These are phyloP conservation scores for Elsinoe australis DNA, from an alignment of 2,329 filamentous ascomycete genomes.

Conservation along the genomic window DNA sequence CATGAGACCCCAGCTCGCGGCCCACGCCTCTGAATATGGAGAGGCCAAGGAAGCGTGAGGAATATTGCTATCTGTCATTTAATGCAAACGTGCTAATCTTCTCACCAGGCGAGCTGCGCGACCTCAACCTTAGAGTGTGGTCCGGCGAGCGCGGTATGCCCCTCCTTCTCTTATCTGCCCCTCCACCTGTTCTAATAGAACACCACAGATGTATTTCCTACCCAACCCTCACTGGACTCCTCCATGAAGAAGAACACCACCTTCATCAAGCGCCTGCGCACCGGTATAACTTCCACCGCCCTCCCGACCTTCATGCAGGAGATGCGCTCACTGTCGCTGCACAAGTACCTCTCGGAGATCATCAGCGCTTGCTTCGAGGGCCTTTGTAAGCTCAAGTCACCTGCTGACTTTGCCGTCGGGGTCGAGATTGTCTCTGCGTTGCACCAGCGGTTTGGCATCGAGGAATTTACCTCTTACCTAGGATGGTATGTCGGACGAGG, in stretches of 20 bases:
- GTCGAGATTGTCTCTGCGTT: slow-evolving; percentile 92
- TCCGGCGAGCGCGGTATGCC: slow-evolving; percentile 70
- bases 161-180: slow-evolving; percentile 20
- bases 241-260: slow-evolving; percentile 97
- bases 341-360: slow-evolving; percentile 96
- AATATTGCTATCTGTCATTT: neutral
- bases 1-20: slow-evolving; percentile 7
- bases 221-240: slow-evolving; percentile 77
- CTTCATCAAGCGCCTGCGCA: slow-evolving; percentile 93
- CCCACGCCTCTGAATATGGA: slow-evolving; percentile 38
- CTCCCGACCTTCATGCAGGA: slow-evolving; percentile 81
- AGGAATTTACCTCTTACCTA: slow-evolving; percentile 83
- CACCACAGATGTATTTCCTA: slow-evolving; percentile 62
- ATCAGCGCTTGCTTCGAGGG: slow-evolving; percentile 94
- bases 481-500: slow-evolving; percentile 90
- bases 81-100: neutral
- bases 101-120: slow-evolving; percentile 74
- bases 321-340: slow-evolving; percentile 79
- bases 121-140: slow-evolving; percentile 83
- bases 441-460: slow-evolving; percentile 85
- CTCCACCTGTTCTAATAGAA: slow-evolving; percentile 7
- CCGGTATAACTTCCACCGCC: slow-evolving; percentile 72
- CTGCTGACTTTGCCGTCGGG: slow-evolving; percentile 83
- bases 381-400: slow-evolving; percentile 80
- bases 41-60: slow-evolving; percentile 43